Conservation (phyloP, 1,284 basidiomycete genomes). For the Phaffia rhodozyma region DNA sequence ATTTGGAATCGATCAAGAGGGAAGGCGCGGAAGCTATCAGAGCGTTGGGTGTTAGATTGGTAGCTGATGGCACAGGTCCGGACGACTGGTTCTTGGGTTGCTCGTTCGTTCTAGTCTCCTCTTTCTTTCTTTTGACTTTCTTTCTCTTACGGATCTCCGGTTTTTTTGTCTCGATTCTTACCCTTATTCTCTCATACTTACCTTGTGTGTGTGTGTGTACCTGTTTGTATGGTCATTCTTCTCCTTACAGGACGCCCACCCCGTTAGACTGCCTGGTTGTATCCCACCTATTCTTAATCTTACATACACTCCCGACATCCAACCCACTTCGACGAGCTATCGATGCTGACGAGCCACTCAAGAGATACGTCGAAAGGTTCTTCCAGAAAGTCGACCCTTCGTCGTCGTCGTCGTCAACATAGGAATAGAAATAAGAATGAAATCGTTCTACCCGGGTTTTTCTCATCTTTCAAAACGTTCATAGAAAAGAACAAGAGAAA, state of each 20-base stretch:
- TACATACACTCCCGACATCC: neutral
- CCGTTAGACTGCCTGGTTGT: constrained; percentile 15
- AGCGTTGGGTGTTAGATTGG: constrained; percentile 4
- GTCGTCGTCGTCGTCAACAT: too few species aligned
- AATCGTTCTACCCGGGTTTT: too few species aligned
- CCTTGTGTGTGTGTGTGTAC: too few species aligned
- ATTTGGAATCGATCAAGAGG: constrained; percentile 1
- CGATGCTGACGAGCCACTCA: constrained; percentile 5
- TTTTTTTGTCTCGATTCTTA: neutral
- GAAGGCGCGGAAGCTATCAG: constrained; percentile 13
- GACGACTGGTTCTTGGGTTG: constrained; percentile 15
- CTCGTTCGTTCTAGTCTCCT: neutral
- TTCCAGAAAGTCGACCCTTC: neutral
- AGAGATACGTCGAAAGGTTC: constrained; percentile 3
- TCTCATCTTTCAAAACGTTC: too few species aligned
- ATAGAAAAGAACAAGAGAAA: too few species aligned
- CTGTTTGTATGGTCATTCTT: too few species aligned
- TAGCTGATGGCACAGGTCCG: neutral
- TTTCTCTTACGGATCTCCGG: neutral
- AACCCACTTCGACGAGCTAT: constrained; percentile 11
- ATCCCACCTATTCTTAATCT: constrained; percentile 3
- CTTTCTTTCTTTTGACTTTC: neutral
- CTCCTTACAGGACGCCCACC: neutral
- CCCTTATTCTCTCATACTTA: neutral
- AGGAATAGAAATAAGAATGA: too few species aligned